phyloP scores from a whole-genome alignment of 2,329 filamentous ascomycete genomes.

The Pestalotiopsis fici region DNA sequence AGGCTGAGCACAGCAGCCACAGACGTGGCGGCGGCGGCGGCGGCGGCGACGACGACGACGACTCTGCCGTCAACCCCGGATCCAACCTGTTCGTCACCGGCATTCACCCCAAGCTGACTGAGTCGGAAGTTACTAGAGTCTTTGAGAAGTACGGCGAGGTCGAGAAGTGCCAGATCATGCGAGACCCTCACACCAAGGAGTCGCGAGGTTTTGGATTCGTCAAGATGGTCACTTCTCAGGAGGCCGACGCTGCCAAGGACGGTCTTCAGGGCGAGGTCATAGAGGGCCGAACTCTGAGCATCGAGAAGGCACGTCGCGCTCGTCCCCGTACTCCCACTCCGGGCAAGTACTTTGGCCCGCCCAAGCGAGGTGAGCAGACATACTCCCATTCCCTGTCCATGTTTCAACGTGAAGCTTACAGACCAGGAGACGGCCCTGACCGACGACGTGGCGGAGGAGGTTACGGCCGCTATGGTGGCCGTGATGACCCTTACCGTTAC shows the following conservation, averaged over 20 bases:
- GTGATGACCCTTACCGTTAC: slow-evolving; percentile 61
- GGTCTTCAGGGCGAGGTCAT: slow-evolving; percentile 93
- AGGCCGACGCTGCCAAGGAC: slow-evolving; percentile 96
- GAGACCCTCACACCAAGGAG: slow-evolving; percentile 96
- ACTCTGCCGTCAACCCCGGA: slow-evolving; percentile 84
- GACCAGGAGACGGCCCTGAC: slow-evolving; percentile 49
- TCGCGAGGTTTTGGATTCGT: slow-evolving; percentile 99
- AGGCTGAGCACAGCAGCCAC: slow-evolving; percentile 48
- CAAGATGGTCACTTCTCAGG: slow-evolving; percentile 94
- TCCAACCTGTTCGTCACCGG: slow-evolving; percentile 99
- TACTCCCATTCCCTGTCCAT: neutral
- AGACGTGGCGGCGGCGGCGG: slow-evolving; percentile 9
- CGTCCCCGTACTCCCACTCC: slow-evolving; percentile 94
- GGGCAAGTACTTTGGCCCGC: slow-evolving; percentile 98
- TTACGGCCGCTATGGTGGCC: slow-evolving; percentile 46
- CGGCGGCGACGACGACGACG: slow-evolving; percentile 62
- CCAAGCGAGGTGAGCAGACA: slow-evolving; percentile 85
- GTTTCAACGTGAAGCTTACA: slow-evolving; percentile 21
- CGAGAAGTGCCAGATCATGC: slow-evolving; percentile 99
- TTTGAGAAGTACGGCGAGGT: slow-evolving; percentile 99
- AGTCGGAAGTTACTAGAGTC: slow-evolving; percentile 88
- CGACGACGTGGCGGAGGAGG: slow-evolving; percentile 58
- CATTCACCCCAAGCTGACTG: slow-evolving; percentile 88
- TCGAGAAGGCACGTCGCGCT: slow-evolving; percentile 96
- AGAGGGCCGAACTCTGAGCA: slow-evolving; percentile 93